A percentile compares a stretch with the other conserved stretches of the same genome.
Evolutionary conservation across 768 basidiomycete genomes (phyloP).

Genomic region (Multifurca ochricompacta): DNA sequence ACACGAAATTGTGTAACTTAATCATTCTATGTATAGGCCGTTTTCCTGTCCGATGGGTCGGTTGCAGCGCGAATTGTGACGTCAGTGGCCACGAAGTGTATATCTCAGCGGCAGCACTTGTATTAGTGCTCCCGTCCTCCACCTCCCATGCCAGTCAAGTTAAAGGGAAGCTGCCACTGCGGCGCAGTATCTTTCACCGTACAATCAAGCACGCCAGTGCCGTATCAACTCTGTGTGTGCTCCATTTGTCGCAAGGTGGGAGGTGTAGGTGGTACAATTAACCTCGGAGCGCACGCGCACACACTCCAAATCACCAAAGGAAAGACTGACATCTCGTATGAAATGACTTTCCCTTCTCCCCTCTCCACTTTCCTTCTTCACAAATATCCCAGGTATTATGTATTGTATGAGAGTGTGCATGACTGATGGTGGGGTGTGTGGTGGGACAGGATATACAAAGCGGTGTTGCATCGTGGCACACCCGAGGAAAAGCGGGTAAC

Average conservation of each 20-base stretch:
- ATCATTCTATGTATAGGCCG: neutral
- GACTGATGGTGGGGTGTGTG: neutral
- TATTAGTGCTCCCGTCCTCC: neutral
- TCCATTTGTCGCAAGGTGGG: constrained; percentile 69
- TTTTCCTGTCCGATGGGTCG: no score
- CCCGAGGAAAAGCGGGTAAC: constrained; percentile 37
- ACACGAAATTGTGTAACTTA: neutral
- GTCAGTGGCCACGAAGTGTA: neutral
- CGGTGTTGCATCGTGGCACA: constrained; percentile 50
- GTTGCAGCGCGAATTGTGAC: no score
- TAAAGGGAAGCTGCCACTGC: constrained; percentile 36
- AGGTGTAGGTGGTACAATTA: constrained; percentile 56
- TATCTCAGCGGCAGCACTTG: neutral
- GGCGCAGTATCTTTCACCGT: constrained; percentile 31
- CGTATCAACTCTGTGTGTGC: constrained; percentile 62
- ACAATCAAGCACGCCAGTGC: constrained; percentile 46
- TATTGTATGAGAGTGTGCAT: neutral
- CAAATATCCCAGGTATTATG: neutral
- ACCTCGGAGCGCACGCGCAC: constrained; percentile 48
- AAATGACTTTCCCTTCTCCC: neutral
- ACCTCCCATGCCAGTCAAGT: constrained; percentile 45
- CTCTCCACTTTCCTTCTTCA: no score
- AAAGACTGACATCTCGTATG: constrained; percentile 46
- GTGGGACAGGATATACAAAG: constrained; percentile 48
- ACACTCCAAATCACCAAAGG: constrained; percentile 44